A percentile compares a stretch with the other conserved stretches of the same genome.
phyloP scores from a whole-genome alignment of 2,329 filamentous ascomycete species.

The Exophiala oligosperma region DNA sequence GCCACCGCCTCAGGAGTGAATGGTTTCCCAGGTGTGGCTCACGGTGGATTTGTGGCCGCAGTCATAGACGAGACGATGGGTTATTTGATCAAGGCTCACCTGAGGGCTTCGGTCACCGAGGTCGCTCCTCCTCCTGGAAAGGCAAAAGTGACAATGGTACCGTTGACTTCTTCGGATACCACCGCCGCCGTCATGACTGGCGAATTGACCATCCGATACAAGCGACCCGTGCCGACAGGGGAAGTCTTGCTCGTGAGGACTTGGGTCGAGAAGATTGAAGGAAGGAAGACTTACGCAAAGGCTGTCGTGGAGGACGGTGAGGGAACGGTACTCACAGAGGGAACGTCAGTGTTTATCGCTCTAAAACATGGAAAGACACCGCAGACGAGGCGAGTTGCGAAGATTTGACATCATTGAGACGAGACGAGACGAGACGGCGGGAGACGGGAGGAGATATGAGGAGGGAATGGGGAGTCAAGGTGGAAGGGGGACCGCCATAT shows the following conservation, averaged over 20 bases:
- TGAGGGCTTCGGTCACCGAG: background rate
- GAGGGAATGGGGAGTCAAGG: no score
- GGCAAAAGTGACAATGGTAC: background rate
- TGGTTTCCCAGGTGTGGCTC: slow-evolving; percentile 2
- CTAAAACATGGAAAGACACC: background rate
- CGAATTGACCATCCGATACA: slow-evolving; percentile 3
- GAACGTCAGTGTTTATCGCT: background rate
- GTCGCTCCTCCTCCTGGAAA: background rate
- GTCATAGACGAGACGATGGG: slow-evolving; percentile 8
- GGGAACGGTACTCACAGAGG: background rate
- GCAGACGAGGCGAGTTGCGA: background rate
- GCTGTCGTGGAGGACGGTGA: slow-evolving; percentile 1
- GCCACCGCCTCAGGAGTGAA: slow-evolving; percentile 1
- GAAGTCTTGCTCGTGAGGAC: slow-evolving; percentile 1
- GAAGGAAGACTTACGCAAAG: slow-evolving; percentile 1
- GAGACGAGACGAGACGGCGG: no score
- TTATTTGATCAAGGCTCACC: slow-evolving; percentile 3
- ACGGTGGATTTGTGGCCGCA: slow-evolving; percentile 7
- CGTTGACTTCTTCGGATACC: background rate
- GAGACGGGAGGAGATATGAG: no score
- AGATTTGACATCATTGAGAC: background rate
- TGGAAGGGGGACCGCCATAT: no score
- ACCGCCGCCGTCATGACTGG: background rate
- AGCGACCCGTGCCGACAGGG: slow-evolving; percentile 2
- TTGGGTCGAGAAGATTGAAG: slow-evolving; percentile 3